Evolutionary conservation across 1,284 basidiomycete species (phyloP), one percentile per base, ranked within the genome.

Genomic region (Melampsora abietis-canadensis): DNA sequence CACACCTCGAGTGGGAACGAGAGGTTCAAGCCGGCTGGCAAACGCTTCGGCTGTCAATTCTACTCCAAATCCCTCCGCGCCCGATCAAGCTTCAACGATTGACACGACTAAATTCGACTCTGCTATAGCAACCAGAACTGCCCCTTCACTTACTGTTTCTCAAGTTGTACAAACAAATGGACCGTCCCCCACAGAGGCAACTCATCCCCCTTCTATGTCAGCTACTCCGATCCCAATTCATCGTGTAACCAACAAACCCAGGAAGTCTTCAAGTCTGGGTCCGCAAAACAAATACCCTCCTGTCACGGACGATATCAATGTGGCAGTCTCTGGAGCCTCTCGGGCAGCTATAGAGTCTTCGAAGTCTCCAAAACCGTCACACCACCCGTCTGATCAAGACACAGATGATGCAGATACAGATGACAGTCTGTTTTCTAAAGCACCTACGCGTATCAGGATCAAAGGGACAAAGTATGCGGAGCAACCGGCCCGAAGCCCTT

Each of bases 11-110:
- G 34, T 48, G 31, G 46, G 69, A 10, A 73, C 62, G 12, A 61
- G 69, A 64, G 69, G 69, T 48, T 73, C 69, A 8, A 62, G 61
- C 57, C 69, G 69, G n/a, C 21, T 73, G 51, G 30, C 61, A 27
- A 54, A 73, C 27, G 46, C 69, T 21, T 44, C 69, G 14, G 21
- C 47, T 10, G 4, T 27, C 30, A 46, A 21, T 21, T 66, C 62
- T 66, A 24, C 48, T 40, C 17, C 37, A n/a, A 34, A 61, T 34
- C 10, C 27, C 34, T 12, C 31, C n/a, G 47, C 47, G 40, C 46
- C 46, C 60, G 21, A 30, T 17, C 60, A 57, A 37, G 47, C 8
- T 24, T 40, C 14, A 5, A 37, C 46, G 21, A 15, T 17, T 59
- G 31, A 17, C 24, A n/a, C 44, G 46, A 15, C 34, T 24, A 19